phyloP scores from a whole-genome alignment of 1,284 basidiomycete genomes.

The Cutaneotrichosporon sp. region DNA sequence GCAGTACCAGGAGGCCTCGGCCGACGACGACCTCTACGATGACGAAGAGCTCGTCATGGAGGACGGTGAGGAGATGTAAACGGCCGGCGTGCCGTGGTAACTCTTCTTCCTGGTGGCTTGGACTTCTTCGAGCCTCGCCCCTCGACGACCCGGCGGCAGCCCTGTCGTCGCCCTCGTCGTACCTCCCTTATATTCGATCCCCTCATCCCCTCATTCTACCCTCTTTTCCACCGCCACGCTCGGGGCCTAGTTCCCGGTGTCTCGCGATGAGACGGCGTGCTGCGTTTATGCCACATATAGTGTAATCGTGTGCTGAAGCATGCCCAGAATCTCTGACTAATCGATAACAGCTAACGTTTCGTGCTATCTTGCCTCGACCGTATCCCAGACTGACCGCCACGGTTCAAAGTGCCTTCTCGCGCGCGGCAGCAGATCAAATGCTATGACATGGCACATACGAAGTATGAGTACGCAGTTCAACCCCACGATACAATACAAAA shows the following conservation, averaged over 20 bases:
- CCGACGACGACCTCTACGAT: slow-evolving; percentile 51
- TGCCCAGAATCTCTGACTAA: too few relatives aligned
- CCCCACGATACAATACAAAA: too few relatives aligned
- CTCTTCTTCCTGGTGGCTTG: too few relatives aligned
- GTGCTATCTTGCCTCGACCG: too few relatives aligned
- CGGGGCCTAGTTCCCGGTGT: slow-evolving; percentile 42
- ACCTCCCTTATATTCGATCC: not conserved
- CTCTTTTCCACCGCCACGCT: slow-evolving; percentile 32
- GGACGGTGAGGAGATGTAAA: slow-evolving; percentile 33
- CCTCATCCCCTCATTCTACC: not conserved
- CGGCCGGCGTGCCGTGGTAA: too few relatives aligned
- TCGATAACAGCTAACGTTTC: too few relatives aligned
- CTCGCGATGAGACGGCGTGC: slow-evolving; percentile 47
- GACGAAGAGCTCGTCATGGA: slow-evolving; percentile 45
- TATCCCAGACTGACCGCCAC: too few relatives aligned
- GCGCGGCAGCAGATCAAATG: too few relatives aligned
- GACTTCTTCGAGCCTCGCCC: too few relatives aligned
- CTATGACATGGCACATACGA: too few relatives aligned
- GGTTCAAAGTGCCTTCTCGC: too few relatives aligned
- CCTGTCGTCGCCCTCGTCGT: slow-evolving; percentile 18
- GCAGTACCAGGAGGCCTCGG: slow-evolving; percentile 84
- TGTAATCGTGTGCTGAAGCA: not conserved
- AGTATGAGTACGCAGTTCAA: too few relatives aligned
- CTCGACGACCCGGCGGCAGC: slow-evolving; percentile 18
- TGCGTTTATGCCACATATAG: slow-evolving; percentile 21